phyloP scores from a whole-genome alignment of 495 filamentous ascomycete species.

The Aspergillus indologenus region DNA sequence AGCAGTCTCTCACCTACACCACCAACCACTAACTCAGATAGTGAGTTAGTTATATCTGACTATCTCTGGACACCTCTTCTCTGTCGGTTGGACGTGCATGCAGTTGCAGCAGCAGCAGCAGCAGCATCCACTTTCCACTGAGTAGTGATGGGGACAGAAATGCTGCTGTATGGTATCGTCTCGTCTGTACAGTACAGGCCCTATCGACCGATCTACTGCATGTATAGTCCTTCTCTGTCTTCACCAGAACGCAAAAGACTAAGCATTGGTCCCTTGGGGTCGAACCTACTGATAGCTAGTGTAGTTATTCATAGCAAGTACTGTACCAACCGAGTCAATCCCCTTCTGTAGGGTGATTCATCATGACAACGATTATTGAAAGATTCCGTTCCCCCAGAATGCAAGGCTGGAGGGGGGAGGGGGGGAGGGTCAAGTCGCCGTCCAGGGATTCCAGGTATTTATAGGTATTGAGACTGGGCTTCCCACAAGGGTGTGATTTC shows the following conservation, averaged over 20 bases:
- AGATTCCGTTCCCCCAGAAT: not conserved
- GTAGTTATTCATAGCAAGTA: not conserved
- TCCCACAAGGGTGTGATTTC: not conserved
- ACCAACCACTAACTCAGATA: not conserved
- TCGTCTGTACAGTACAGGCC: not conserved
- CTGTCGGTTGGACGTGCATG: slow-evolving; percentile 5
- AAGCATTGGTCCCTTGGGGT: not conserved
- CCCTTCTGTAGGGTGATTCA: not conserved
- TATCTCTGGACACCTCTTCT: not conserved
- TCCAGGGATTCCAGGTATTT: not conserved
- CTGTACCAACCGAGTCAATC: not conserved
- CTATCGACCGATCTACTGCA: not conserved
- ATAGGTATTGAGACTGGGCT: not conserved
- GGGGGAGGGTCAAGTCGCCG: too few species aligned
- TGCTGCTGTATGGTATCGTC: not conserved
- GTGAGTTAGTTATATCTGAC: not conserved
- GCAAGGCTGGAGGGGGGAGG: not conserved
- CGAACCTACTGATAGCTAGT: not conserved
- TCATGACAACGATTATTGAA: not conserved
- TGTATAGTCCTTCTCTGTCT: not conserved
- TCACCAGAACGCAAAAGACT: not conserved
- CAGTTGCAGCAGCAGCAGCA: too few species aligned
- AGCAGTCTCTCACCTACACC: too few species aligned
- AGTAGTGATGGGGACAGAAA: not conserved
- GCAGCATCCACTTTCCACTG: not conserved